A percentile compares a stretch with the other conserved stretches of the same genome.
Evolutionary conservation across 2,329 filamentous ascomycete species (phyloP).

Genomic region (Aspergillus transmontanensis): DNA sequence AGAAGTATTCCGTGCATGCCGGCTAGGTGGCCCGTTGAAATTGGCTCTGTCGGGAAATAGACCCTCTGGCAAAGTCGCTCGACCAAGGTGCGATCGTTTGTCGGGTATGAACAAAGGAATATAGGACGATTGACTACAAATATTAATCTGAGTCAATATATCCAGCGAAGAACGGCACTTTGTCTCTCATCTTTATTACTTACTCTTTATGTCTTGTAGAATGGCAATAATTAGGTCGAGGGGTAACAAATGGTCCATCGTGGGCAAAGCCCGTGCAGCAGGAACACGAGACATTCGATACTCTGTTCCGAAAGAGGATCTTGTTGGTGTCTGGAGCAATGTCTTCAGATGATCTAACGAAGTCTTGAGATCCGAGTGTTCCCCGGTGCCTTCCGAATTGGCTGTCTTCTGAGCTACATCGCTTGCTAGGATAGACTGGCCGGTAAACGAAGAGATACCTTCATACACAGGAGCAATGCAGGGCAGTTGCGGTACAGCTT

Average conservation of each 20-base stretch:
- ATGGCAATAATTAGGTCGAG: not conserved
- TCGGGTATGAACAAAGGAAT: slow-evolving; percentile 21
- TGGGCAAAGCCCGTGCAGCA: not conserved
- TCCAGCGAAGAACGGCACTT: fast-evolving
- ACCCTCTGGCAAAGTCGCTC: slow-evolving; percentile 24
- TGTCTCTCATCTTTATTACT: not conserved
- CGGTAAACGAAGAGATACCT: slow-evolving; percentile 20
- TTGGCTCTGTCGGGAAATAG: slow-evolving; percentile 22
- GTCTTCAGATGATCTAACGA: slow-evolving; percentile 15
- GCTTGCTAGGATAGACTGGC: slow-evolving; percentile 18
- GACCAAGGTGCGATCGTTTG: slow-evolving; percentile 20
- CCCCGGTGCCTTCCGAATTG: not conserved
- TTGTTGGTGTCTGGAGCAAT: slow-evolving; percentile 9
- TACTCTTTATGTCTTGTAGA: slow-evolving; percentile 3
- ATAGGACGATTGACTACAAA: slow-evolving; percentile 17
- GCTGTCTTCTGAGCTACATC: slow-evolving; percentile 15
- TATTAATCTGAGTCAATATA: not conserved
- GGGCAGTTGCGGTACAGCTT: not conserved
- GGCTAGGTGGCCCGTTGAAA: slow-evolving; percentile 18
- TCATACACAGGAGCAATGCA: slow-evolving; percentile 8
- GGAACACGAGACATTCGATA: not conserved
- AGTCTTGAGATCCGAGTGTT: slow-evolving; percentile 5
- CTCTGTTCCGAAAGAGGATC: not conserved
- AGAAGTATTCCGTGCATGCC: slow-evolving; percentile 22
- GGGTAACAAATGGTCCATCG: not conserved